Evolutionary conservation across 371 early-diverging fungal species (phyloP), one percentile per base, ranked within the genome.

Genomic region (Mortierella sp.): DNA sequence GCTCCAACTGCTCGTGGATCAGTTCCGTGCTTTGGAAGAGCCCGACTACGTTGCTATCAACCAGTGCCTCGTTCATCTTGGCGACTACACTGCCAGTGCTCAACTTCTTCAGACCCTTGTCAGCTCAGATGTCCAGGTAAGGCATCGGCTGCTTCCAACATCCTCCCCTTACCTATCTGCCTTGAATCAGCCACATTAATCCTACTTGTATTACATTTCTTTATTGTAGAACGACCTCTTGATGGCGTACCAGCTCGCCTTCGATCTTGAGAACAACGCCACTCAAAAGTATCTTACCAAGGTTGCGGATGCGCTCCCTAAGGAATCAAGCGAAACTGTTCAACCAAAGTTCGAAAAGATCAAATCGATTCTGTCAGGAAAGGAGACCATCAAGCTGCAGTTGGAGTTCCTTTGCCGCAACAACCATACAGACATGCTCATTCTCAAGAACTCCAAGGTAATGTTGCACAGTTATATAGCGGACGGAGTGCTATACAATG

Each of bases 241-340:
- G 62, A 93, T 93, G 79, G 97, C 96, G 12, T 96, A 93, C 73
- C 98, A 99, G 85, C 92, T 99, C 52, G 96, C 97, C 1, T 99
- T 99, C 79, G 99, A 99, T 63, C 81, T 98, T 44, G 95, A 97
- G 70, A 94, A 91, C 58, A 95, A 92, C 66, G 97, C 97, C 37
- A 93, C 98, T 7, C 97, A 98, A 79, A 93, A 95, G 64, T 97
- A 97, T 62, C 84, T 95, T 51, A 82, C 83, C 12, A 91, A 92
- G 44, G 93, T 99, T 7, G 60, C 86, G 14, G 73, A 69, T 1
- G 85, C 81, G 21, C 84, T 97, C 14, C 87, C 92, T 23, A 50
- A 65, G 17, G 62, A 60, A 9, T 50, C 75, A 27, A 60, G 64
- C 17, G 60, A 62, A 11, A 48, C 60, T 9, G 34, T 43, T 23